Evolutionary conservation across 1,284 basidiomycete species (phyloP).

Genomic region (Polyporus tsugae): DNA sequence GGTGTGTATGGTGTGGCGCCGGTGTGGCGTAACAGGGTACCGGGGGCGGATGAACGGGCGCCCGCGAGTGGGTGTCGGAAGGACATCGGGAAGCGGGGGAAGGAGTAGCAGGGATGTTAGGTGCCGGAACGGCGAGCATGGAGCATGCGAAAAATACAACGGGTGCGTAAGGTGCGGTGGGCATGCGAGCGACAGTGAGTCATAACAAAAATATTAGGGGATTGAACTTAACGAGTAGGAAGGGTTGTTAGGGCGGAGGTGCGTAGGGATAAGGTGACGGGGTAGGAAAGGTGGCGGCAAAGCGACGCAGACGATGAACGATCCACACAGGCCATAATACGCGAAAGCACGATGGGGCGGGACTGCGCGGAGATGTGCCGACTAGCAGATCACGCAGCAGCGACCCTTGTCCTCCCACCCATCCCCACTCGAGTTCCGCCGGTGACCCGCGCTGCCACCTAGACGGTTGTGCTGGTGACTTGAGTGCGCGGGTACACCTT

Average conservation of each 20-base stretch:
- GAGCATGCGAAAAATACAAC: constrained; percentile 24
- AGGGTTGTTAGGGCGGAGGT: not conserved
- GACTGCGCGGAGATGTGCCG: not conserved
- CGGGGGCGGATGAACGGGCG: not conserved
- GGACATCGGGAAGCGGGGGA: not conserved
- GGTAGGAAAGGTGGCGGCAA: not conserved
- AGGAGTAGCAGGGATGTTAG: not conserved
- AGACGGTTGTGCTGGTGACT: constrained; percentile 30
- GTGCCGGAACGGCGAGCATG: constrained; percentile 7
- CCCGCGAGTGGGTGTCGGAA: not conserved
- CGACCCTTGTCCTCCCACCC: constrained; percentile 54
- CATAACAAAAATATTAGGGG: not conserved
- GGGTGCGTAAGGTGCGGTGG: not conserved
- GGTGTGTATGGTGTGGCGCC: not conserved
- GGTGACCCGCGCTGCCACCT: constrained; percentile 47
- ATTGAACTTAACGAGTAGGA: constrained; percentile 2
- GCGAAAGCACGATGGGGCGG: not conserved
- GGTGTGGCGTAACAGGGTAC: not conserved
- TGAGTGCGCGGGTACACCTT: constrained; percentile 68
- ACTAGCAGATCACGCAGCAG: constrained; percentile 50
- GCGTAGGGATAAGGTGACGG: not conserved
- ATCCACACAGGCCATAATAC: not conserved
- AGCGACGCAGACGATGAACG: not conserved
- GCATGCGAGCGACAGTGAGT: constrained; percentile 2
- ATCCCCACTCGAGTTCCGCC: constrained; percentile 57